phyloP scores from a whole-genome alignment of 108 stramenopile species.

The Pseudonitzschia multistriata region DNA sequence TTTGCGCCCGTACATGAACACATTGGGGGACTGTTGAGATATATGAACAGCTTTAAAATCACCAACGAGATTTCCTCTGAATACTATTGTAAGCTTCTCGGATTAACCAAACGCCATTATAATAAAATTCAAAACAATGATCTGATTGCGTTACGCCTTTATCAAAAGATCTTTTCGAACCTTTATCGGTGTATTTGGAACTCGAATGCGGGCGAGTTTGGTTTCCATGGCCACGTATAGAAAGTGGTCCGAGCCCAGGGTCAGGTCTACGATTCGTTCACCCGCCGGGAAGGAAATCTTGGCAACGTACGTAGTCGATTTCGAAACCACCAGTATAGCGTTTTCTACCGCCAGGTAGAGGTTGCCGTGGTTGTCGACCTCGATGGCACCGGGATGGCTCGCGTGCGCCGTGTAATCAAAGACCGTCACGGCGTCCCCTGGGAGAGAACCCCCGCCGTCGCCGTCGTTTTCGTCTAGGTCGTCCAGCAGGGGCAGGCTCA shows the following conservation, averaged over 20 bases:
- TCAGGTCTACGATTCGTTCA: conserved; percentile 28
- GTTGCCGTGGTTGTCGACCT: conserved; percentile 49
- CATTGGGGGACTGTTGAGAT: no score
- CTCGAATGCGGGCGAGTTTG: conserved; percentile 44
- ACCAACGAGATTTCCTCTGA: no score
- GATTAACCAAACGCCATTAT: no score
- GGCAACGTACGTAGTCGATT: neutral
- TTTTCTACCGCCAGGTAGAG: conserved; percentile 44
- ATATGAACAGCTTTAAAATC: no score
- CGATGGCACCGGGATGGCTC: conserved; percentile 36
- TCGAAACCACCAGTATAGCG: conserved; percentile 31
- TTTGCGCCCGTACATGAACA: no score
- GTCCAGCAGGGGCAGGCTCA: conserved; percentile 11
- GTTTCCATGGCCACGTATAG: conserved; percentile 53
- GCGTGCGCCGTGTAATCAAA: conserved; percentile 25
- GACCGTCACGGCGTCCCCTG: conserved; percentile 1
- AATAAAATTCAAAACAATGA: no score
- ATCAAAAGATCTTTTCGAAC: neutral
- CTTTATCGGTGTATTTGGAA: conserved; percentile 6
- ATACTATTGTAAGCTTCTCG: no score
- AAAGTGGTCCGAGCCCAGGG: conserved; percentile 68
- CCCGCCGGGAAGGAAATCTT: conserved; percentile 3
- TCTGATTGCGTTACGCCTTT: conserved; percentile 1
- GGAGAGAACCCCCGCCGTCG: neutral
- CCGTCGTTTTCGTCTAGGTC: neutral